Conservation (phyloP, 352 stramenopile genomes). For the Halophytophthora polymorphica region DNA sequence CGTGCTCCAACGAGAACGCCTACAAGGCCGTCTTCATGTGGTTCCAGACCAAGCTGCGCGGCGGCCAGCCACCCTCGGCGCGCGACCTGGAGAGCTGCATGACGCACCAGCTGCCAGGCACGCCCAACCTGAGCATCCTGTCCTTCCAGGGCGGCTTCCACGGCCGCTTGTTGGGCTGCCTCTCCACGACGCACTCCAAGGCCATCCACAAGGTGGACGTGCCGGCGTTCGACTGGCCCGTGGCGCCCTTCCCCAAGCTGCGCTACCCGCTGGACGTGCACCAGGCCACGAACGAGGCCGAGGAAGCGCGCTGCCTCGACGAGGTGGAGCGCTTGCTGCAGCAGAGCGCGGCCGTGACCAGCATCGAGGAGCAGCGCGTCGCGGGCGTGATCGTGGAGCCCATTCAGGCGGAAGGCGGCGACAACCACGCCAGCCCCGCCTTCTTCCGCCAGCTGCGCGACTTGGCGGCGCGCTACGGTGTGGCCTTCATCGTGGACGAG, state of each 20-base stretch:
- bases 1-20: constrained; percentile 84
- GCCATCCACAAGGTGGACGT: constrained; percentile 87
- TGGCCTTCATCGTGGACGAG: constrained; percentile 85
- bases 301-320: constrained; percentile 68
- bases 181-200: constrained; percentile 85
- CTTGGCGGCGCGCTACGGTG: constrained; percentile 50
- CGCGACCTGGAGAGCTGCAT: constrained; percentile 72
- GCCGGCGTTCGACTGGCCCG: constrained; percentile 78
- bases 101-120: constrained; percentile 62
- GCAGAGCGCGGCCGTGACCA: constrained; percentile 29
- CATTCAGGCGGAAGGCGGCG: constrained; percentile 78
- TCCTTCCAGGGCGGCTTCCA: constrained; percentile 86
- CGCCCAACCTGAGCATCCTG: constrained; percentile 72
- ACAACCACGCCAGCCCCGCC: constrained; percentile 68
- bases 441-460: constrained; percentile 67
- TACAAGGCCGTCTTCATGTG: constrained; percentile 89
- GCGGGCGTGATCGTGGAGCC: constrained; percentile 81
- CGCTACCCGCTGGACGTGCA: constrained; percentile 66
- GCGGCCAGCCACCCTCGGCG: constrained; percentile 49
- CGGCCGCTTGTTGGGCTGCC: constrained; percentile 68
- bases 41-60: constrained; percentile 74
- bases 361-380: constrained; percentile 33
- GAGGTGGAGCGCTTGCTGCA: constrained; percentile 58
- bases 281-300: constrained; percentile 53
- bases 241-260: constrained; percentile 70